Percentiles rank a stretch among this genome's conserved stretches.
Conservation (phyloP, 306 rosid genomes). For the Castanea crenata region DNA sequence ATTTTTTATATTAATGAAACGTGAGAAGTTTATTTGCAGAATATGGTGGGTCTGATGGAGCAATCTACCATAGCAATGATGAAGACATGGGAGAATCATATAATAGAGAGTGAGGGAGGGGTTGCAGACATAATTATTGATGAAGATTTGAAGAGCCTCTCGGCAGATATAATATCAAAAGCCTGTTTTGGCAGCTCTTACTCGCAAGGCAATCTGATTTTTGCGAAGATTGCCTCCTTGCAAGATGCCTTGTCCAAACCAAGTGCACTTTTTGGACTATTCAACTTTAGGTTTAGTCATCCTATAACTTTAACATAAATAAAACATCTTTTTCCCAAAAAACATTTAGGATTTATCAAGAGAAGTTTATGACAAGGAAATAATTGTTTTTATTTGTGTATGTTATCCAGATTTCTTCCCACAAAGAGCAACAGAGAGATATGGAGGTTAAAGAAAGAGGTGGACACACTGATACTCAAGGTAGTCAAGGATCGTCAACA, state of each 20-base stretch:
- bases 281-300: slow-evolving; percentile 18
- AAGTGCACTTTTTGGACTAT: slow-evolving; percentile 25
- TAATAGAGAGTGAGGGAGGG: slow-evolving; percentile 17
- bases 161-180: slow-evolving; percentile 28
- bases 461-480: slow-evolving; percentile 19
- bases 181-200: slow-evolving; percentile 39
- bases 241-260: slow-evolving; percentile 16
- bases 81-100: slow-evolving; percentile 21
- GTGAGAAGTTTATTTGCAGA: slow-evolving; percentile 7
- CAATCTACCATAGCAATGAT: slow-evolving; percentile 13
- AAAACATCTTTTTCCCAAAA: no score
- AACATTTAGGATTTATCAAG: no score
- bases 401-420: slow-evolving; percentile 20
- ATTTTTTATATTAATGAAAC: background rate
- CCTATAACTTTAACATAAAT: no score
- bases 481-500: slow-evolving; percentile 14
- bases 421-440: slow-evolving; percentile 31
- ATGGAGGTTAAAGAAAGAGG: slow-evolving; percentile 32
- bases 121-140: slow-evolving; percentile 29
- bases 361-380: no score
- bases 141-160: slow-evolving; percentile 21
- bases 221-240: slow-evolving; percentile 24
- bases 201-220: slow-evolving; percentile 34
- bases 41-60: slow-evolving; percentile 26
- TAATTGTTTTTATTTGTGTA: background rate